Conservation (phyloP, 371 early-diverging fungal species). For the Saksenaea oblongispora region DNA sequence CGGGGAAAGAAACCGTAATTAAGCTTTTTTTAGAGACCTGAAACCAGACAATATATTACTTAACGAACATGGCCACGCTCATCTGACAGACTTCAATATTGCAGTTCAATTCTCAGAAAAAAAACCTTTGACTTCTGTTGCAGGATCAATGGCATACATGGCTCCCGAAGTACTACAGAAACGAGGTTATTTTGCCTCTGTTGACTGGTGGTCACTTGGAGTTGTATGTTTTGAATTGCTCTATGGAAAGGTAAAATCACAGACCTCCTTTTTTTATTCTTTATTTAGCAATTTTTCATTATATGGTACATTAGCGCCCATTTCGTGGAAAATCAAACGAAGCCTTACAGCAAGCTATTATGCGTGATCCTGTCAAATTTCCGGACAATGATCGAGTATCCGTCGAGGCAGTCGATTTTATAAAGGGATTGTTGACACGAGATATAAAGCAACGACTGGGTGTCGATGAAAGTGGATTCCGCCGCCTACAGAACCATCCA, state of each 20-base stretch:
- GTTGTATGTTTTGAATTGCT: conserved; percentile 83
- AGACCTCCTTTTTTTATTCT: not conserved
- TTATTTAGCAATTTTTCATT: conserved; percentile 7
- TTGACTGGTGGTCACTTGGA: conserved; percentile 92
- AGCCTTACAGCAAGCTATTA: conserved; percentile 67
- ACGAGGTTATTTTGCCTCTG: conserved; percentile 66
- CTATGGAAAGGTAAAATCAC: conserved; percentile 64
- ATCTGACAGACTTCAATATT: conserved; percentile 88
- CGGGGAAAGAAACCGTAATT: not conserved
- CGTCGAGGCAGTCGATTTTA: conserved; percentile 55
- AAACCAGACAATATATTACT: conserved; percentile 92
- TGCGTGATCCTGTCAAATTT: conserved; percentile 57
- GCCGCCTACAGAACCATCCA: conserved; percentile 56
- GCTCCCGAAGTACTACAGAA: conserved; percentile 74
- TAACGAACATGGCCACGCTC: conserved; percentile 80
- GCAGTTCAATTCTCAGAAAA: conserved; percentile 63
- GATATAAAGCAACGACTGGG: conserved; percentile 65
- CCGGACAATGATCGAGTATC: conserved; percentile 60
- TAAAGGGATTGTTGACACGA: conserved; percentile 58
- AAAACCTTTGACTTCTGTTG: conserved; percentile 64
- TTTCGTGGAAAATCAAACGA: conserved; percentile 84
- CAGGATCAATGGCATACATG: conserved; percentile 78
- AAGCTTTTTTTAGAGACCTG: conserved; percentile 60
- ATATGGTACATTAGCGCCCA: conserved; percentile 59
- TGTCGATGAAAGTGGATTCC: conserved; percentile 52